Evolutionary conservation across 768 basidiomycete genomes (phyloP).

Genomic region (Arthromyces matolae): DNA sequence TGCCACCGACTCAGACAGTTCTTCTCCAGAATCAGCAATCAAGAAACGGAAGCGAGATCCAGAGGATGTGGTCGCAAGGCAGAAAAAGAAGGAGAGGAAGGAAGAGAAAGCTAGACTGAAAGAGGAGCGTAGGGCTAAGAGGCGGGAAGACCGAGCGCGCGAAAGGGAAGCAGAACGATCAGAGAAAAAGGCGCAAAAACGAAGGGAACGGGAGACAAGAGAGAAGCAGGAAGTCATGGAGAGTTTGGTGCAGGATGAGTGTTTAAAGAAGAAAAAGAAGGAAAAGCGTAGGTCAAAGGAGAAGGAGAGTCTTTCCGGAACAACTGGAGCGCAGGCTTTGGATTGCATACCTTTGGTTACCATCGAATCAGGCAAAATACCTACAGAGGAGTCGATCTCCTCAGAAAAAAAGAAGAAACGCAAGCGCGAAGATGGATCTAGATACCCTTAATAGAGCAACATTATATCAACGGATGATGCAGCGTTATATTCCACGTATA

Average conservation of each 20-base stretch:
- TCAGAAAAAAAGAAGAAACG: slow-evolving; percentile 16
- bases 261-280: slow-evolving; percentile 3
- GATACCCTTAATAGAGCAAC: background rate
- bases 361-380: too few relatives aligned
- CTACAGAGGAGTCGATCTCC: too few relatives aligned
- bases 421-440: slow-evolving; percentile 8
- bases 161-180: background rate
- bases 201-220: slow-evolving; percentile 13
- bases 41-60: slow-evolving; percentile 14
- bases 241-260: background rate
- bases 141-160: slow-evolving; percentile 3
- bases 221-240: slow-evolving; percentile 1
- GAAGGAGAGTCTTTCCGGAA: background rate
- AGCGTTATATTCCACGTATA: slow-evolving; percentile 12
- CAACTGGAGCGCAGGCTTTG: too few relatives aligned
- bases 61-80: slow-evolving; percentile 8
- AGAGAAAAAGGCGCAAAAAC: slow-evolving; percentile 11
- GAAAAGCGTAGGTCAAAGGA: slow-evolving; percentile 7
- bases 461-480: slow-evolving; percentile 4
- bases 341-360: too few relatives aligned
- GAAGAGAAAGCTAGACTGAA: slow-evolving; percentile 18
- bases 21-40: background rate
- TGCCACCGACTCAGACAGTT: too few relatives aligned
- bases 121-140: slow-evolving; percentile 18
- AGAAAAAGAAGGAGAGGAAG: slow-evolving; percentile 12